phyloP scores from a whole-genome alignment of 2,329 filamentous ascomycete species.

The Nemania sp. region DNA sequence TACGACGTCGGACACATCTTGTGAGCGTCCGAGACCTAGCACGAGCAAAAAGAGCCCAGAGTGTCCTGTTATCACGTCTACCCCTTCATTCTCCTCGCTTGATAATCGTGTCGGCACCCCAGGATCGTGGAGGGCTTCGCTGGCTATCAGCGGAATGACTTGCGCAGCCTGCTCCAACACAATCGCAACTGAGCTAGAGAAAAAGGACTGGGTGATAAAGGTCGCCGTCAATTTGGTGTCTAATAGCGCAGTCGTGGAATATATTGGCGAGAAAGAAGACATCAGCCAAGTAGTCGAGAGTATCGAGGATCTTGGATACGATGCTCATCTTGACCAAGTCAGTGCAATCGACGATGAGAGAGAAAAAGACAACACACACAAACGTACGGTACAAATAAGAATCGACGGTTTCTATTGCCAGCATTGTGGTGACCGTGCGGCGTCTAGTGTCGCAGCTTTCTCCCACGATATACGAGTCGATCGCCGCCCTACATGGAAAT shows the following conservation, averaged over 20 bases:
- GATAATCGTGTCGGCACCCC: constrained; percentile 20
- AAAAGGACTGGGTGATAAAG: constrained; percentile 68
- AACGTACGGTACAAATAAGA: constrained; percentile 71
- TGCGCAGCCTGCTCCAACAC: constrained; percentile 76
- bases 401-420: constrained; percentile 81
- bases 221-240: constrained; percentile 73
- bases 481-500: constrained; percentile 65
- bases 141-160: constrained; percentile 78
- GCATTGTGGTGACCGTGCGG: constrained; percentile 73
- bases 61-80: constrained; percentile 52
- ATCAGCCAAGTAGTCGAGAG: constrained; percentile 62
- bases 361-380: constrained; percentile 45
- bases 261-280: constrained; percentile 59
- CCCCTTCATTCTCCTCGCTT: constrained; percentile 32
- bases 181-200: constrained; percentile 70
- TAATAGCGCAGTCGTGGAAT: constrained; percentile 74
- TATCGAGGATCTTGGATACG: constrained; percentile 75
- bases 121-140: constrained; percentile 49
- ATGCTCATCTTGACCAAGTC: constrained; percentile 68
- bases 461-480: constrained; percentile 65
- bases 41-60: constrained; percentile 58
- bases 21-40: constrained; percentile 18
- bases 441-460: constrained; percentile 65
- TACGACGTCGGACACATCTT: constrained; percentile 26
- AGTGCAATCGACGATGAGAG: constrained; percentile 51